A percentile compares a stretch with the other conserved stretches of the same genome.
Conservation (phyloP, 225 moss, liverwort and hornwort species). For the Thuidium tamariscinum region DNA sequence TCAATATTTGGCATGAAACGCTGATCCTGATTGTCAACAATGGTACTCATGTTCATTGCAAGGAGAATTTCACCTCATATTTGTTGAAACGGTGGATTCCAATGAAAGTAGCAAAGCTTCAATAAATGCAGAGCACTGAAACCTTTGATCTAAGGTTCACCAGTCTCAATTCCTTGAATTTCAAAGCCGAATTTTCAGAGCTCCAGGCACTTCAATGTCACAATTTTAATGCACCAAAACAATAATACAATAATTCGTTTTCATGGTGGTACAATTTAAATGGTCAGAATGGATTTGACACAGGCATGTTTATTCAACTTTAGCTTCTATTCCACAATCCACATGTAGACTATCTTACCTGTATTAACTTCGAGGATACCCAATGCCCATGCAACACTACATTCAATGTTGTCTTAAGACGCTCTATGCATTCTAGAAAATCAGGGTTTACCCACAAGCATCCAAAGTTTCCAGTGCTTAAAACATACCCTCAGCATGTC, state of each 20-base stretch:
- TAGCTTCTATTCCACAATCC: not conserved
- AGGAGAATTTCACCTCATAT: not conserved
- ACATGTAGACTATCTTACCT: not conserved
- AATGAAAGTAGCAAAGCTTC: no score
- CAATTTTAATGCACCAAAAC: not conserved
- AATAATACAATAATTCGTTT: not conserved
- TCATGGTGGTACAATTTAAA: not conserved
- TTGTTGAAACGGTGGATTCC: not conserved
- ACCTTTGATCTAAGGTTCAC: not conserved
- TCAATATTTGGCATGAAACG: not conserved
- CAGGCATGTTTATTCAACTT: not conserved
- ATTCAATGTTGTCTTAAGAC: not conserved
- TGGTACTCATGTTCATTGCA: not conserved
- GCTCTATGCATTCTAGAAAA: not conserved
- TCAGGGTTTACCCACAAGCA: not conserved
- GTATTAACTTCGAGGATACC: not conserved
- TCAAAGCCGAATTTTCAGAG: no score
- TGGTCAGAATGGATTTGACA: not conserved
- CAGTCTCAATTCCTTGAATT: no score
- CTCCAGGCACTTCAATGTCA: no score
- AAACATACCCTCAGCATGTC: not conserved
- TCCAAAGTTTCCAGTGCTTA: not conserved
- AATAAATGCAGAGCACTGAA: not conserved
- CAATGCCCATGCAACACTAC: not conserved
- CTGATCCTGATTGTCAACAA: accelerated